Base-by-base conservation (phyloP, 2,329 filamentous ascomycete genomes). In the Trichoderma sp. region DNA sequence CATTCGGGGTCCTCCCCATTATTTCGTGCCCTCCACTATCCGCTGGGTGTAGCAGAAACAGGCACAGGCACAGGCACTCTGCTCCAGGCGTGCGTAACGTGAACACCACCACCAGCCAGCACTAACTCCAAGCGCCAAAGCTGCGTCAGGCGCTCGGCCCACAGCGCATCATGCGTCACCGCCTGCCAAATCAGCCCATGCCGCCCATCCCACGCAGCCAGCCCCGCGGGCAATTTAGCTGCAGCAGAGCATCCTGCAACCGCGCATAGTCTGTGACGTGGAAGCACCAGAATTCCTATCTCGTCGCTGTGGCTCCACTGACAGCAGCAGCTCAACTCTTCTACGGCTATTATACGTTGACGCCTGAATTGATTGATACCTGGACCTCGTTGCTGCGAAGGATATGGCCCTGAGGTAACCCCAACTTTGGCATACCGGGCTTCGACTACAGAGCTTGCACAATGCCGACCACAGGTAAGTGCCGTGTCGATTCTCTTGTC, bases 401-500 rank as follows among this genome's bases (percentile, higher is more conserved):
- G 72, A 63, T 60, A 73, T 74, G 73, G 73, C 69, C 53, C 52
- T 56, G 61, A 60, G n/a, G 40, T 72, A 63, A 43, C 24, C 35
- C 21, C 61, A 4, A 58, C 37, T 57, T 37, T 55, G 69, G 35
- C 69, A 59, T 68, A 29, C 62, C 47, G 53, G 47, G 62, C 49
- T 33, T 58, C 35, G 29, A 60, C 24, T 55, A 29, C 11, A 69
- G 40, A 68, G 67, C 69, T 35, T 37, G 57, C 72, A 72, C 62
- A 62, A 77, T 77, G 76, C 71, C 76, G 40, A 75, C 75, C 72
- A 76, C 69, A 63, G 69, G 69, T 70, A 68, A 59, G 14, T 19
- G 14, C n/a, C 10, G 13, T 16, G 21, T 10, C 47, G 29, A 29
- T 40, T 29, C 21, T 19, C 27, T 24, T 43, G 14, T 24, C 21